Evolutionary conservation across 2,329 filamentous ascomycete species (phyloP), one percentile per base, ranked within the genome.

Genomic region (Penicillium sp.): DNA sequence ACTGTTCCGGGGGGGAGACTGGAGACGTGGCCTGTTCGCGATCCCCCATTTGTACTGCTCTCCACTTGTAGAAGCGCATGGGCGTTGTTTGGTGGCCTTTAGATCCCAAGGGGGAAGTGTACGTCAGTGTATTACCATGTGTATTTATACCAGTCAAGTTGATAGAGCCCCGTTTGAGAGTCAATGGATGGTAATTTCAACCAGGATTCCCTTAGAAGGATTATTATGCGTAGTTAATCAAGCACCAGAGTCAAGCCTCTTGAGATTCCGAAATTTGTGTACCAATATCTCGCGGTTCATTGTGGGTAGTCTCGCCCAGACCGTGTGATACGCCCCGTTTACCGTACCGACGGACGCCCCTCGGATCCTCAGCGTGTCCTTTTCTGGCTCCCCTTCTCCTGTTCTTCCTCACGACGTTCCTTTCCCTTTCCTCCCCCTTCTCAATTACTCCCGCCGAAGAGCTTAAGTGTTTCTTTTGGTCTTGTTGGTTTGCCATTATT

Each of bases 11-110:
- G 52, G 55, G 27, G 53, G 29, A 43, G 26, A 58, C 53, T 55
- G 57, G 64, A 67, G 64, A 67, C 64, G 64, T 67, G 64, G 64
- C 64, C 64, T 67, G 64, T 67, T 64, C 63, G 54, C 54, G 27
- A 42, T 35, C 52, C 43, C 50, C 44, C 47, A 57, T 53, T 46
- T 53, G 35, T 35, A 27, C 37, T 48, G 33, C 44, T 49, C 52
- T 60, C 60, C 50, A 59, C 52, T 55, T 48, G 46, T 23, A 45
- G 52, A 54, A 39, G 47, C 31, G 52, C 44, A 54, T 54, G 43
- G 48, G 26, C 48, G 23, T 50, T 50, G 48, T 50, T 35, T 50
- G 48, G 48, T 50, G 48, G 48, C 35, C 39, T 53, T 53, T 33
- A 44, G 43, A 46, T 35, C 29, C 50, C 23, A 44, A 51, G 39